phyloP scores from a whole-genome alignment of 768 basidiomycete species.

The Termitomyces sp. region DNA sequence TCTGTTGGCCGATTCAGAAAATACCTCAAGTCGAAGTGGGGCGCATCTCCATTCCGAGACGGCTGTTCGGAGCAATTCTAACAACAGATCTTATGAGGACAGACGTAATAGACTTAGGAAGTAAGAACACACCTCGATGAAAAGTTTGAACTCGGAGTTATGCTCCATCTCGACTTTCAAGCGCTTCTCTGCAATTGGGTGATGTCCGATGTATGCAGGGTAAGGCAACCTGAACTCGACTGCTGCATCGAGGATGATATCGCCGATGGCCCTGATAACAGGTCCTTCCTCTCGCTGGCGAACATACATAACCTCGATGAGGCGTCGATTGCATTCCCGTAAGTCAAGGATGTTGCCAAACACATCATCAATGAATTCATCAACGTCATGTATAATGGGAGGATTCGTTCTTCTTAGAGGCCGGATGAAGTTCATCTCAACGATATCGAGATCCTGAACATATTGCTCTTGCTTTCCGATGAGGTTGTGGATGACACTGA shows the following conservation, averaged over 20 bases:
- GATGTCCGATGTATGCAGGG: slow-evolving; percentile 79
- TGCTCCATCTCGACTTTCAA: slow-evolving; percentile 82
- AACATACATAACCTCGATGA: slow-evolving; percentile 85
- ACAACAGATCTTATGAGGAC: background rate
- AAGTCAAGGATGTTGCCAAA: slow-evolving; percentile 88
- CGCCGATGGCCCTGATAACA: slow-evolving; percentile 82
- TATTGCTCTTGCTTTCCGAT: slow-evolving; percentile 90
- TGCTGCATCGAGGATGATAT: slow-evolving; percentile 84
- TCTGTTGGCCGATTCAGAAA: slow-evolving; percentile 80
- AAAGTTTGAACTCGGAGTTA: slow-evolving; percentile 78
- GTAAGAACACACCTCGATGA: slow-evolving; percentile 71
- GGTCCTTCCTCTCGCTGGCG: slow-evolving; percentile 84
- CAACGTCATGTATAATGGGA: slow-evolving; percentile 50
- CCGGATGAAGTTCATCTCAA: slow-evolving; percentile 63
- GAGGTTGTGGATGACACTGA: slow-evolving; percentile 79
- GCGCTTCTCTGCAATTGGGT: slow-evolving; percentile 81
- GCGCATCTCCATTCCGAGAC: slow-evolving; percentile 33
- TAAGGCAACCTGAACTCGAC: slow-evolving; percentile 86
- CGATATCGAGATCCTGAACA: slow-evolving; percentile 77
- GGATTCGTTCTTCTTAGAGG: slow-evolving; percentile 44
- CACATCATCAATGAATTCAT: slow-evolving; percentile 85
- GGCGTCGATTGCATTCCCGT: slow-evolving; percentile 74
- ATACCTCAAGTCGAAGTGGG: slow-evolving; percentile 64
- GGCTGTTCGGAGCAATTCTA: slow-evolving; percentile 41
- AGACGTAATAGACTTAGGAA: background rate